Evolutionary conservation across 2,329 filamentous ascomycete genomes (phyloP).

Genomic region (Hypoxylon sp.): DNA sequence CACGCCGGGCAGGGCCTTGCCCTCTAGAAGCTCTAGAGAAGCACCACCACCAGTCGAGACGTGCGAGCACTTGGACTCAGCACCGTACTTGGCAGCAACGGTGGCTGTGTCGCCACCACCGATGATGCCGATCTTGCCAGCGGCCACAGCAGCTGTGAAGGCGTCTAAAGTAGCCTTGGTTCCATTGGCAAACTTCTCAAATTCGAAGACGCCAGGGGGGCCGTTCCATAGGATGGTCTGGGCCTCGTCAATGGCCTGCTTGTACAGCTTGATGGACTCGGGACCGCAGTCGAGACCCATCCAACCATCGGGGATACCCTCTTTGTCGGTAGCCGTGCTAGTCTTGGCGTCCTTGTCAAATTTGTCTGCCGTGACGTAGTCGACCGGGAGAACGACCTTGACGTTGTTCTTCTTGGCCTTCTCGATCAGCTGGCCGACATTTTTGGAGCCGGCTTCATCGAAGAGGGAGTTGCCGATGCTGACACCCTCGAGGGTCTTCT

Average conservation of each 20-base stretch:
- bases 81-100: constrained; percentile 95
- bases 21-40: constrained; percentile 94
- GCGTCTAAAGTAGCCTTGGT: constrained; percentile 94
- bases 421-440: constrained; percentile 85
- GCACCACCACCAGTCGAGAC: constrained; percentile 97
- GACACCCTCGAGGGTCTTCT: constrained; percentile 95
- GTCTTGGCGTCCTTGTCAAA: constrained; percentile 87
- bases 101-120: constrained; percentile 98
- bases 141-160: constrained; percentile 82
- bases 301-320: constrained; percentile 96
- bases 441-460: constrained; percentile 94
- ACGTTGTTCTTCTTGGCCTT: constrained; percentile 98
- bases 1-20: constrained; percentile 96
- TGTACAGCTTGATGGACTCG: constrained; percentile 89
- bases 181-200: constrained; percentile 91
- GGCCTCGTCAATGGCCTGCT: constrained; percentile 85
- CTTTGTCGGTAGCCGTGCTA: constrained; percentile 84
- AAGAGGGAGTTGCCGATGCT: constrained; percentile 92
- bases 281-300: constrained; percentile 96
- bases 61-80: constrained; percentile 97
- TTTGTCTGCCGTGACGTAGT: constrained; percentile 97
- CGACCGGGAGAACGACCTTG: constrained; percentile 92
- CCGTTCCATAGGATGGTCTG: constrained; percentile 99
- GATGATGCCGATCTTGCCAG: constrained; percentile 96
- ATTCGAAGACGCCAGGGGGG: constrained; percentile 96